Conservation (phyloP, 805 yeast genomes). For the Grigorovia yakushimaensis region DNA sequence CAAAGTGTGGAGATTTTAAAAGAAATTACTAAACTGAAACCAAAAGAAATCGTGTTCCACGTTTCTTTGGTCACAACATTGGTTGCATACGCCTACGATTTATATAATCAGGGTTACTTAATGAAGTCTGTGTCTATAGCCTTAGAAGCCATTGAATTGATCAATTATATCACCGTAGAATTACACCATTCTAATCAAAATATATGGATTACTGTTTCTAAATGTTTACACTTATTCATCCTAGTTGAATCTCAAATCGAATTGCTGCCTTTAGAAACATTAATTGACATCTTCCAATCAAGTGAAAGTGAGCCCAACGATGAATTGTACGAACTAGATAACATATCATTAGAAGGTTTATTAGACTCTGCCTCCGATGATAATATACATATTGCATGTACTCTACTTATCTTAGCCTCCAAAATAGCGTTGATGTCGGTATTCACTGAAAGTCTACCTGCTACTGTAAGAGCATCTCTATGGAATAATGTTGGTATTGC, state of each 20-base stretch:
- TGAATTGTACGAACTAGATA: conserved; percentile 23
- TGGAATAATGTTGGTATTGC: conserved; percentile 67
- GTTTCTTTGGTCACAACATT: conserved; percentile 49
- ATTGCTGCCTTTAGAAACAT: conserved; percentile 38
- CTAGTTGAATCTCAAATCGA: conserved; percentile 44
- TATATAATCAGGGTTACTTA: conserved; percentile 50
- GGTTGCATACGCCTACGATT: conserved; percentile 42
- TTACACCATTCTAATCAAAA: conserved; percentile 33
- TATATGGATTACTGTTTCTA: conserved; percentile 60
- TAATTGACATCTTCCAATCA: conserved; percentile 25
- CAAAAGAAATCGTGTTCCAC: conserved; percentile 42
- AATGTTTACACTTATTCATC: conserved; percentile 44
- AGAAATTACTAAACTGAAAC: conserved; percentile 33
- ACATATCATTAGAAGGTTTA: conserved; percentile 10
- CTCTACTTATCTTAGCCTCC: conserved; percentile 37
- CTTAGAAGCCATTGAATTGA: conserved; percentile 33
- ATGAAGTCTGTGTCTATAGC: conserved; percentile 52
- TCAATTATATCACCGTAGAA: conserved; percentile 12
- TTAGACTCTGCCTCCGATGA: conserved; percentile 18
- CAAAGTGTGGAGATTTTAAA: conserved; percentile 44
- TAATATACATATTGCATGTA: conserved; percentile 29
- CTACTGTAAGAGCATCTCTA: conserved; percentile 44
- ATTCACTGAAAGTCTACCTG: conserved; percentile 21
- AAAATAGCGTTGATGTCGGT: conserved; percentile 33
- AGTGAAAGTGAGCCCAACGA: conserved; percentile 14